Evolutionary conservation across 768 basidiomycete species (phyloP).

Genomic region (Boletales sp.): DNA sequence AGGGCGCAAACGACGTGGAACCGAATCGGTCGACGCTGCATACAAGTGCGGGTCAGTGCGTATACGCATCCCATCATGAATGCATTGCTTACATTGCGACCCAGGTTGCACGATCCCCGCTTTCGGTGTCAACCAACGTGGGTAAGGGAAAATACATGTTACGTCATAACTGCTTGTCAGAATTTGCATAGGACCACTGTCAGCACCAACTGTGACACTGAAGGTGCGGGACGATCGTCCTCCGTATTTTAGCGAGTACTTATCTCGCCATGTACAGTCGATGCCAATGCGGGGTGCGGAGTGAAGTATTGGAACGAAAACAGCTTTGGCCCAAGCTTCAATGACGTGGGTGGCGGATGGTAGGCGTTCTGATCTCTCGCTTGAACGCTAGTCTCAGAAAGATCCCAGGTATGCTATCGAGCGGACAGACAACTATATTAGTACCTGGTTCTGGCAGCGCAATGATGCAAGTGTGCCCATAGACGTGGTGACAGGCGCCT

Average conservation of each 20-base stretch:
- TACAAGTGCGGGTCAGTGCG: constrained; percentile 42
- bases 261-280: constrained; percentile 11
- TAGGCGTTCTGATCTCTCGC: constrained; percentile 1
- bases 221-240: constrained; percentile 10
- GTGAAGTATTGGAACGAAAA: constrained; percentile 22
- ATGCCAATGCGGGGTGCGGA: constrained; percentile 38
- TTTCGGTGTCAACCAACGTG: constrained; percentile 19
- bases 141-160: constrained; percentile 8
- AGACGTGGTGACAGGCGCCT: constrained; percentile 26
- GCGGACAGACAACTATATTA: constrained; percentile 33
- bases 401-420: constrained; percentile 36
- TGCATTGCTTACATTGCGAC: not conserved
- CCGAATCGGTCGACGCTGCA: constrained; percentile 56
- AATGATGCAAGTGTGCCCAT: constrained; percentile 27
- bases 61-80: not conserved
- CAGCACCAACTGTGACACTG: constrained; percentile 20
- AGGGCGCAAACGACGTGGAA: constrained; percentile 49
- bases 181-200: constrained; percentile 12
- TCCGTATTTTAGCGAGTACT: not conserved
- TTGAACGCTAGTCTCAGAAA: not conserved
- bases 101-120: constrained; percentile 28
- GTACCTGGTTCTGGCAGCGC: constrained; percentile 42
- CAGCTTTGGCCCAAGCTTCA: constrained; percentile 29
- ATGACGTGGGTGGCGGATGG: constrained; percentile 38
- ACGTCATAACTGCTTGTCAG: not conserved